Percentiles rank a stretch among this genome's conserved stretches.
Conservation (phyloP, 805 yeast species). For the Kuraishia capsulata region DNA sequence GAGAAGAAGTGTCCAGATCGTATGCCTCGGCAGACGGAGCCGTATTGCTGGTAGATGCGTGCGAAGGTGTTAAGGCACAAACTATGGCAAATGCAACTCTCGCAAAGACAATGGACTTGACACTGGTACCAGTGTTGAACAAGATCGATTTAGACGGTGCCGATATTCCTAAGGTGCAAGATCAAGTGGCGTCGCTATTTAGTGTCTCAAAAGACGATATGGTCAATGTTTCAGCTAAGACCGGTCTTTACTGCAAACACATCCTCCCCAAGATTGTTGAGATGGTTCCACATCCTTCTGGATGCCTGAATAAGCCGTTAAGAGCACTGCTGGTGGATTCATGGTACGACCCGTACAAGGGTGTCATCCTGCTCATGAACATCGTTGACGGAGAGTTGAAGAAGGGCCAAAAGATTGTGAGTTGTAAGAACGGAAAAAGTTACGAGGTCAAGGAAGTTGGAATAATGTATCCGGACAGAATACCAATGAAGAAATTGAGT, state of each 20-base stretch:
- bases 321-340: conserved; percentile 87
- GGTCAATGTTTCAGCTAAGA: conserved; percentile 84
- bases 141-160: conserved; percentile 88
- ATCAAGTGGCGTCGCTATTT: conserved; percentile 78
- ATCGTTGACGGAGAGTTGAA: conserved; percentile 75
- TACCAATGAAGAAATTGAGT: conserved; percentile 48
- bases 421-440: conserved; percentile 66
- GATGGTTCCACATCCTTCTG: conserved; percentile 72
- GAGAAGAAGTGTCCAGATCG: conserved; percentile 88
- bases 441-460: conserved; percentile 93
- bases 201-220: conserved; percentile 70
- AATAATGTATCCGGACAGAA: conserved; percentile 86
- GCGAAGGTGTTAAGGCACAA: conserved; percentile 96
- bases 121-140: conserved; percentile 81
- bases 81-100: conserved; percentile 95
- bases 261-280: conserved; percentile 78
- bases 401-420: conserved; percentile 65
- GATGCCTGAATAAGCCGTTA: conserved; percentile 41
- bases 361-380: conserved; percentile 79
- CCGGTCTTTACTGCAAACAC: conserved; percentile 70
- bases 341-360: conserved; percentile 91
- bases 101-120: conserved; percentile 78
- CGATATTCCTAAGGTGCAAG: conserved; percentile 69
- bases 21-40: conserved; percentile 98
- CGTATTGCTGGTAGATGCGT: conserved; percentile 79